A percentile compares a stretch with the other conserved stretches of the same genome.
Evolutionary conservation across 495 filamentous ascomycete genomes (phyloP).

Genomic region (Melanomma pulvis-pyrius): DNA sequence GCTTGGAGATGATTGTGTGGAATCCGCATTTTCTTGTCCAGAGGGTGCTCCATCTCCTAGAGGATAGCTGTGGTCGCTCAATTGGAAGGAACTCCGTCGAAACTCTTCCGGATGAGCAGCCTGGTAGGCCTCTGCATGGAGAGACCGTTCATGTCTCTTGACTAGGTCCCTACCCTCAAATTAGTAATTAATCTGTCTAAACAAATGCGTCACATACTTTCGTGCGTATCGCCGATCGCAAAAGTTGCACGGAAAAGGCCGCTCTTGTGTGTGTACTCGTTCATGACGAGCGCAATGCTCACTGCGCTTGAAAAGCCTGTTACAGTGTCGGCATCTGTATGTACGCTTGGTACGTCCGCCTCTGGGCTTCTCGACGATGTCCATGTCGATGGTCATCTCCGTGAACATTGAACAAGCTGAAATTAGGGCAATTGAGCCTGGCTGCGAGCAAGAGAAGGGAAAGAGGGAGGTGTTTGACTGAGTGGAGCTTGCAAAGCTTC

Average conservation of each 20-base stretch:
- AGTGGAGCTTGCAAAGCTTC: background rate
- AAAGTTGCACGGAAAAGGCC: constrained; percentile 17
- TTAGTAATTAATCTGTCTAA: background rate
- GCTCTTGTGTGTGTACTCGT: constrained; percentile 23
- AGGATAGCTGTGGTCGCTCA: background rate
- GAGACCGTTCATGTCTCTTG: constrained; percentile 23
- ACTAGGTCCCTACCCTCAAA: constrained; percentile 16
- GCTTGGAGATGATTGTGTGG: background rate
- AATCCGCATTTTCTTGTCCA: background rate
- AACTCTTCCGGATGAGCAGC: constrained; percentile 19
- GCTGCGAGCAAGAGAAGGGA: background rate
- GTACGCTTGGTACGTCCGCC: constrained; percentile 5
- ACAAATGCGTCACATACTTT: background rate
- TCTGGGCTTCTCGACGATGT: background rate
- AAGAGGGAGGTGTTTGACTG: background rate
- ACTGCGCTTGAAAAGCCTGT: constrained; percentile 17
- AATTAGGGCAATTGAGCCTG: background rate
- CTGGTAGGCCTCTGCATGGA: constrained; percentile 15
- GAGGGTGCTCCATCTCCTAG: background rate
- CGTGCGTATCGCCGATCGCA: constrained; percentile 20
- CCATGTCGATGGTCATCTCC: background rate
- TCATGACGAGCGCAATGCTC: constrained; percentile 27
- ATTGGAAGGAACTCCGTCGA: background rate
- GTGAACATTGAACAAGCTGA: background rate
- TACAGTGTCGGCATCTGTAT: constrained; percentile 17